Conservation (phyloP, 2,329 filamentous ascomycete genomes). For the Scedosporium dehoogii region DNA sequence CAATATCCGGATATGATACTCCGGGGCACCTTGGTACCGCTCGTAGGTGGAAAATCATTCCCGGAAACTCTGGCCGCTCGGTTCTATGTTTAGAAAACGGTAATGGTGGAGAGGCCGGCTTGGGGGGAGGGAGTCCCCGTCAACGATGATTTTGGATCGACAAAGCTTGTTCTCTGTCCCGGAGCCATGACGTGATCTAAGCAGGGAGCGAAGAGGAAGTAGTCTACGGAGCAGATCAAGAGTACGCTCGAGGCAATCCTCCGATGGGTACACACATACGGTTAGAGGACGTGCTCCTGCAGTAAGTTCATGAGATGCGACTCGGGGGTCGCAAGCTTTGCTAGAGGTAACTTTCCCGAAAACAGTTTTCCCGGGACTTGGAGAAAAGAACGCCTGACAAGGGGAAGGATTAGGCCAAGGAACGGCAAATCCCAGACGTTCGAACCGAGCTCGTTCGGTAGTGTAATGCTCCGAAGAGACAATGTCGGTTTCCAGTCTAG, state of each 20-base stretch:
- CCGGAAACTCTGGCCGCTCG: neutral
- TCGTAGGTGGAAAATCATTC: neutral
- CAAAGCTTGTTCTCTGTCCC: no score
- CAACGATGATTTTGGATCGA: no score
- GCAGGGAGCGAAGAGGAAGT: no score
- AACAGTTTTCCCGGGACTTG: neutral
- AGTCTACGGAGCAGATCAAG: no score
- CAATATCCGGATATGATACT: neutral
- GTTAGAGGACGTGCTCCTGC: no score
- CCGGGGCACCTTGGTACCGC: neutral
- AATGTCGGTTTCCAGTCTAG: neutral
- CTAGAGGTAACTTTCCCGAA: no score
- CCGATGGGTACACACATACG: no score
- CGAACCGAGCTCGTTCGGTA: neutral
- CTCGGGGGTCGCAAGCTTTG: no score
- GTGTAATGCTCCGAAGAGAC: neutral
- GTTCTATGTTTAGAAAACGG: neutral
- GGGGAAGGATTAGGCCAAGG: neutral
- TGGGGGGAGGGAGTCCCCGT: no score
- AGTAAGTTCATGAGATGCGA: no score
- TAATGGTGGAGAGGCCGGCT: neutral
- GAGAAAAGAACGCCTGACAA: neutral
- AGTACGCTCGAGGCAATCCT: no score
- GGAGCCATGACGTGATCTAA: no score
- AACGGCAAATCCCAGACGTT: neutral